phyloP scores from a whole-genome alignment of 2,329 filamentous ascomycete genomes.

The Aspergillus aculeatus region DNA sequence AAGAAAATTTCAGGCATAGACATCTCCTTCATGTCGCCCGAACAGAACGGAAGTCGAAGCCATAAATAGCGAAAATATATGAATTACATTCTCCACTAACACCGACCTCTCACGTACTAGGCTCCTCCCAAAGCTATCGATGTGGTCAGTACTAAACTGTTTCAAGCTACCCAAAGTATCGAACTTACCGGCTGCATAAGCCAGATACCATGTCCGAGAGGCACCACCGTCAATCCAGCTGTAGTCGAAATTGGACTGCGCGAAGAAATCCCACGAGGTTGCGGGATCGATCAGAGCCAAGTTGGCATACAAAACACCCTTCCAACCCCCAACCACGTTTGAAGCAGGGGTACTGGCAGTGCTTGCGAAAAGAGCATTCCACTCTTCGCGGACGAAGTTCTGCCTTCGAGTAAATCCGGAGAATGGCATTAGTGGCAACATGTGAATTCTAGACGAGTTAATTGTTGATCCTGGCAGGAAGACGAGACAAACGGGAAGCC shows the following conservation, averaged over 20 bases:
- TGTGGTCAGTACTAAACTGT: background rate
- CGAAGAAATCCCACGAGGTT: constrained; percentile 74
- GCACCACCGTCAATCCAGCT: constrained; percentile 73
- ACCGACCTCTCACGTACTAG: background rate
- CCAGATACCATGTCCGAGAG: constrained; percentile 80
- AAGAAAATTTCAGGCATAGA: background rate
- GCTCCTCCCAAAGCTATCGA: constrained; percentile 13
- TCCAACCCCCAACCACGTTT: constrained; percentile 73
- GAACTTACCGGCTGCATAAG: constrained; percentile 66
- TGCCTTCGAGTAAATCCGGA: constrained; percentile 65
- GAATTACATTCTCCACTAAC: background rate
- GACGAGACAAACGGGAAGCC: background rate
- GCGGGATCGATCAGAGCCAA: constrained; percentile 72
- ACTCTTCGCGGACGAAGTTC: constrained; percentile 77
- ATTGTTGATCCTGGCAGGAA: constrained; percentile 13
- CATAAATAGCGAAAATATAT: background rate
- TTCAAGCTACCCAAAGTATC: background rate
- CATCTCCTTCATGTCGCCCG: background rate
- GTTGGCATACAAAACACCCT: constrained; percentile 79
- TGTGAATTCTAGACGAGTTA: constrained; percentile 67
- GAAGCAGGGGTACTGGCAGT: constrained; percentile 59
- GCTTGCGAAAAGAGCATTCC: constrained; percentile 72
- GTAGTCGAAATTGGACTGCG: constrained; percentile 62
- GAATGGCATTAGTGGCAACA: constrained; percentile 71
- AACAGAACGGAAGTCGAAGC: background rate